Percentiles rank a stretch among this genome's conserved stretches.
phyloP scores from a whole-genome alignment of 495 filamentous ascomycete species.

The Hypoxylon fragiforme region DNA sequence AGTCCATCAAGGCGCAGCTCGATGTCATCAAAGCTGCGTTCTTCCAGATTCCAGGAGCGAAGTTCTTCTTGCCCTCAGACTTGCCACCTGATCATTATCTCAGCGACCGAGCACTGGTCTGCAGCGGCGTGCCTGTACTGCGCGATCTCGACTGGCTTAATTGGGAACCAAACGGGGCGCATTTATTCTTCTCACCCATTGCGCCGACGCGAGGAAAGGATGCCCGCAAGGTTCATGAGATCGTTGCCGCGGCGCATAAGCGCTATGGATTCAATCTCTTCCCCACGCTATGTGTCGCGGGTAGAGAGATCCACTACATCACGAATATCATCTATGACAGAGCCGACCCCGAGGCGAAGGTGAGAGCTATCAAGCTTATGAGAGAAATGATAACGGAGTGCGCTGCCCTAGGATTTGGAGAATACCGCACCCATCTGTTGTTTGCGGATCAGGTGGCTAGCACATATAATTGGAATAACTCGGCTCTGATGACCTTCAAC shows the following conservation, averaged over 20 bases:
- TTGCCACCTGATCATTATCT: conserved; percentile 37
- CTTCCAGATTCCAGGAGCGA: conserved; percentile 45
- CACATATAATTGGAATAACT: conserved; percentile 56
- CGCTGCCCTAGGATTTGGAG: conserved; percentile 51
- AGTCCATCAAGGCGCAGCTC: conserved; percentile 49
- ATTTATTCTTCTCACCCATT: conserved; percentile 62
- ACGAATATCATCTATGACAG: conserved; percentile 52
- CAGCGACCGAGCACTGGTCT: conserved; percentile 30
- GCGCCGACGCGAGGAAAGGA: conserved; percentile 54
- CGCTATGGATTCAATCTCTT: conserved; percentile 57
- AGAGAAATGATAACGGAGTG: conserved; percentile 47
- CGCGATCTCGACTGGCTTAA: conserved; percentile 59
- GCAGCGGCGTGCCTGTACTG: conserved; percentile 50
- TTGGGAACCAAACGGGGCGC: conserved; percentile 59
- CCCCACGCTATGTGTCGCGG: conserved; percentile 53
- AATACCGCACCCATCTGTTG: conserved; percentile 56
- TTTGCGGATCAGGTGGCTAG: conserved; percentile 56
- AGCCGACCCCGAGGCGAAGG: conserved; percentile 37
- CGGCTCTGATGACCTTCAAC: conserved; percentile 53
- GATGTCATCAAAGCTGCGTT: conserved; percentile 52
- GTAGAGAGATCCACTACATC: conserved; percentile 61
- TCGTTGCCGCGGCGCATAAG: conserved; percentile 43
- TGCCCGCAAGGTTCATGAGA: conserved; percentile 49
- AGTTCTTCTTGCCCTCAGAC: conserved; percentile 49
- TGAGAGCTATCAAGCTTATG: conserved; percentile 42